Evolutionary conservation across 768 basidiomycete species (phyloP), one percentile per base, ranked within the genome.

Genomic region (Holtermannia corniformis): DNA sequence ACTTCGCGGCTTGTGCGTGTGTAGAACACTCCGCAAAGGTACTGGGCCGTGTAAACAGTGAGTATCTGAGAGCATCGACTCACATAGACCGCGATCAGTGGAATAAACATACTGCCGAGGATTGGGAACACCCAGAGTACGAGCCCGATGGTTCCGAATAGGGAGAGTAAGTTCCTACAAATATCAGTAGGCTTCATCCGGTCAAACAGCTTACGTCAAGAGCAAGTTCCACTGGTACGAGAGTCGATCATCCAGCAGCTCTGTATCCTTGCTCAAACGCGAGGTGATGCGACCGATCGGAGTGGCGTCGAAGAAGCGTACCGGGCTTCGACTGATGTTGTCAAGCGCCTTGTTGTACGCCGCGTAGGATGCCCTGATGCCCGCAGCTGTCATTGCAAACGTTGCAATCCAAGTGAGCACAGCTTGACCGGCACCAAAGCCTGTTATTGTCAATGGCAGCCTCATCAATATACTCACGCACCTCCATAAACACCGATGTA

Each of bases 401-500:
- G 32, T 37, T 37, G 32, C 5, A 52, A 59, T 55, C 37, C 58
- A 58, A 1, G 51, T 53, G 45, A 58, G 55, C 2, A 61, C 10
- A 14, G 60, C 60, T 47, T 61, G 52, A 1, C 48, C 46, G 14
- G 52, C 5, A 23, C 62, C 65, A 4, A 67, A 56, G 19, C 53
- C 65, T 64, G 40, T 7, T 7, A 37, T 37, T 16, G n/a, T 40
- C n/a, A 3, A 13, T n/a, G 25, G 11, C 13, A 47, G 43, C 27
- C 48, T 23, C n/a, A n/a, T n/a, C 32, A 37, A 37, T 7, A 7
- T 7, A 37, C 7, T 37, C 32, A 16, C 32, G 32, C 32, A 25
- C 71, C 73, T 12, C 75, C 76, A 61, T 78, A 78, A 1, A 76
- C 60, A 0, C 65, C 83, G 79, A 88, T 87, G 67, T 88, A 88